Evolutionary conservation across 78 protist genomes (phyloP).

Genomic region (Tieghemostelium lacteum): DNA sequence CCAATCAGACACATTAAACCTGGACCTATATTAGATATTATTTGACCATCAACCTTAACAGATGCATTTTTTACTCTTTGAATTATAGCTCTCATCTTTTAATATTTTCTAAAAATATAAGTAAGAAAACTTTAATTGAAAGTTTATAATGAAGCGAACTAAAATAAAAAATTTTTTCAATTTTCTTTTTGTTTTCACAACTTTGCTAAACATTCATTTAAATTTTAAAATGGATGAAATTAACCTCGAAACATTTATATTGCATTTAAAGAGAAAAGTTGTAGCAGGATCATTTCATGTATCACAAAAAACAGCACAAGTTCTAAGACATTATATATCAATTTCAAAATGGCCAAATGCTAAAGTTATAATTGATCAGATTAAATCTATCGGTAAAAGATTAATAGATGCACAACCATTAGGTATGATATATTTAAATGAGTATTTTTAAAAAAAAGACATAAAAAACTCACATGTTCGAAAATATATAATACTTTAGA

Average conservation of each 20-base stretch:
- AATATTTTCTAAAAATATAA: neutral
- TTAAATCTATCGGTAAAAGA: constrained; percentile 48
- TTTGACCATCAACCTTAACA: constrained; percentile 28
- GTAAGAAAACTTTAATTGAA: neutral
- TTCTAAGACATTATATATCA: constrained; percentile 60
- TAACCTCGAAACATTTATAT: constrained; percentile 41
- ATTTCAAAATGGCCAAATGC: constrained; percentile 51
- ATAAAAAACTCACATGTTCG: too few relatives aligned
- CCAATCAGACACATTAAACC: constrained; percentile 54
- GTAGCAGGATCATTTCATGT: constrained; percentile 74
- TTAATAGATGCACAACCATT: constrained; percentile 83
- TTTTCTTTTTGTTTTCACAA: neutral
- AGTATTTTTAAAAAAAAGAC: too few relatives aligned
- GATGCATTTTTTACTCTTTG: constrained; percentile 43
- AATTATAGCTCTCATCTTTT: constrained; percentile 32
- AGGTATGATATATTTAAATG: constrained; percentile 14
- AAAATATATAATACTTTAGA: too few relatives aligned
- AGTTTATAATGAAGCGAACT: neutral
- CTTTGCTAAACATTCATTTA: neutral
- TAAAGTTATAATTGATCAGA: constrained; percentile 46
- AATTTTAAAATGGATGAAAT: constrained; percentile 6
- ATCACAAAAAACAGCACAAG: constrained; percentile 53
- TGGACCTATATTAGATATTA: constrained; percentile 29
- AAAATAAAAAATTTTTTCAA: too few relatives aligned
- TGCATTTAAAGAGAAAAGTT: constrained; percentile 54